Evolutionary conservation across 2,329 filamentous ascomycete genomes (phyloP), one percentile per base, ranked within the genome.

Genomic region (Cordyceps cicadae): DNA sequence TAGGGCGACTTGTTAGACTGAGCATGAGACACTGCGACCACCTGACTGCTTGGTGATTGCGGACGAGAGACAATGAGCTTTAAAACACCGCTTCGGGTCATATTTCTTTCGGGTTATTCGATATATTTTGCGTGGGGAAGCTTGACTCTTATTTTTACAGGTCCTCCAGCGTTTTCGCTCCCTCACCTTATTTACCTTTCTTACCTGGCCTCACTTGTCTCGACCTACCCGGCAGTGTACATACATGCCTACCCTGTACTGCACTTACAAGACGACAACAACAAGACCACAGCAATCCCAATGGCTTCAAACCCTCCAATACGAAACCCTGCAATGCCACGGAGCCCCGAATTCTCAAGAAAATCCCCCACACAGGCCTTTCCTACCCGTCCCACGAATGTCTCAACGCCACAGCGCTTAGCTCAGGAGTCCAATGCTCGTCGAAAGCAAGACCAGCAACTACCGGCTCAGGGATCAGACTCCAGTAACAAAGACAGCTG

Each of bases 401-500:
- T 60, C 32, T 41, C 49, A 50, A 49, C 58, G 29, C 50, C 58
- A 19, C 39, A 54, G 19, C 58, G 49, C 19, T n/a, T 59, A 37
- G 49, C 49, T 7, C 49, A 49, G 2, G 37, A 43, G n/a, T 48
- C 49, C 37, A 52, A 37, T 34, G 15, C 3, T 3, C 26, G n/a
- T 2, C 41, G 3, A 6, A 43, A 49, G 26, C 37, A 39, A 6
- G 51, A 49, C n/a, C 37, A 39, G 21, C 41, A 49, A 32, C 21
- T 32, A 2, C 32, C 24, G 4, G n/a, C 53, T 19, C 46, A 5
- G 29, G 54, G 57, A 15, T 53, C 46, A 9, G 19, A 26, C 4
- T 63, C 63, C 2, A 62, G 63, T 29, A 63, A 63, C 14, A 63
- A 61, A 7, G 60, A 65, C 24, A 41, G 51, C 41, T 26, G 54